Percentiles rank a stretch among this genome's conserved stretches.
Conservation (phyloP, 2,329 filamentous ascomycete genomes). For the Eutypa lata region DNA sequence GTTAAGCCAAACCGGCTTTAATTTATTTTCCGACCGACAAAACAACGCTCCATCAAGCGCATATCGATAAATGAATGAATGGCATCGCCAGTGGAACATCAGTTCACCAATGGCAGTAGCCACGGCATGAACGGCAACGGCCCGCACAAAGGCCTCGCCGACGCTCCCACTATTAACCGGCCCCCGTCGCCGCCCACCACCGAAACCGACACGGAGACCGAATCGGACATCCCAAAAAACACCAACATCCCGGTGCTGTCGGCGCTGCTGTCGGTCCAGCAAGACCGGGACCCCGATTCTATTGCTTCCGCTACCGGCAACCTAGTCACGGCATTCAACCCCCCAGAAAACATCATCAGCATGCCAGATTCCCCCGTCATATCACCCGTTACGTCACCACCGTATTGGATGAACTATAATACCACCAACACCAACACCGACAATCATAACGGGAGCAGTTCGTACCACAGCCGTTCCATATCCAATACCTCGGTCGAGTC, state of each 20-base stretch:
- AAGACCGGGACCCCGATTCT: too few relatives aligned
- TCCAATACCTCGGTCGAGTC: conserved; percentile 47
- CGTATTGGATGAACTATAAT: too few relatives aligned
- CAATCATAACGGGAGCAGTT: background rate
- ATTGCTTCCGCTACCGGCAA: too few relatives aligned
- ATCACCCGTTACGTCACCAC: conserved; percentile 31
- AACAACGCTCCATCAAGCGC: background rate
- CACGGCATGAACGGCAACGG: conserved; percentile 2
- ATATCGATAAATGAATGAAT: conserved; percentile 10
- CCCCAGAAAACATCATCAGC: conserved; percentile 1
- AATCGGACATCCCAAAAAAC: conserved; percentile 13
- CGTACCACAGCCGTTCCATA: conserved; percentile 34
- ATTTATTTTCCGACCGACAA: too few relatives aligned
- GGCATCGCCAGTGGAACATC: conserved; percentile 14
- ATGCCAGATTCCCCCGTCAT: conserved; percentile 11
- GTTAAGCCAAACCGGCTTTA: too few relatives aligned
- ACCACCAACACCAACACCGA: background rate
- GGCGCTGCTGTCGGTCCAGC: too few relatives aligned
- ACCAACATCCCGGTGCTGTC: too few relatives aligned
- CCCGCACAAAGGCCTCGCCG: conserved; percentile 16
- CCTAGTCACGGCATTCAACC: too few relatives aligned
- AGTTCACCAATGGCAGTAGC: conserved; percentile 2
- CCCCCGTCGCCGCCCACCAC: conserved; percentile 27
- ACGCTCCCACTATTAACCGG: conserved; percentile 13
- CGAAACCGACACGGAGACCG: conserved; percentile 23